These are phyloP conservation scores for Claviceps humidiphila DNA, from an alignment of 2,329 filamentous ascomycete genomes.

Conservation along the genomic window DNA sequence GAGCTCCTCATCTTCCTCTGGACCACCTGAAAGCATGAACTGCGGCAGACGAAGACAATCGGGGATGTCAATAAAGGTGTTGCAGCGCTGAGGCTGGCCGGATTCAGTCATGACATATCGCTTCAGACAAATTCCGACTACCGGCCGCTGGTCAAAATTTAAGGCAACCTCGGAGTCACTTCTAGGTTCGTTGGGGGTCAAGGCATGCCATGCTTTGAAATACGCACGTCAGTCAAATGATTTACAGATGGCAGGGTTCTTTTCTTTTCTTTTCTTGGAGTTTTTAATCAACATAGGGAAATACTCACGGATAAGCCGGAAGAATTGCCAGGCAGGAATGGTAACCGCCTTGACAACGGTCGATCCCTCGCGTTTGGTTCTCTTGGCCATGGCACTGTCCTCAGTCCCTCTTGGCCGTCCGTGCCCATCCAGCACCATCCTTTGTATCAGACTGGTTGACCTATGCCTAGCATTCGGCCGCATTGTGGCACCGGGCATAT, in stretches of 20 bases:
- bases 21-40: constrained; percentile 70
- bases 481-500: constrained; percentile 2
- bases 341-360: constrained; percentile 65
- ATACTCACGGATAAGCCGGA: constrained; percentile 70
- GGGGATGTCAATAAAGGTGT: constrained; percentile 85
- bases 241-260: neutral
- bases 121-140: constrained; percentile 87
- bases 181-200: constrained; percentile 35
- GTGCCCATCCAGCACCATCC: constrained; percentile 40
- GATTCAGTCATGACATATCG: constrained; percentile 61
- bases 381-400: constrained; percentile 27
- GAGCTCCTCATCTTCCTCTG: constrained; percentile 40
- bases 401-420: constrained; percentile 30
- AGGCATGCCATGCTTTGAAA: constrained; percentile 66
- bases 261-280: neutral
- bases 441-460: constrained; percentile 49
- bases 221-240: neutral
- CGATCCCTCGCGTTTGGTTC: constrained; percentile 31
- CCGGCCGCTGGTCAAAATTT: constrained; percentile 74
- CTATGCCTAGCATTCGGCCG: constrained; percentile 26
- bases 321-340: constrained; percentile 97
- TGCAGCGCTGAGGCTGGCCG: constrained; percentile 56
- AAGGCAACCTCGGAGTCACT: constrained; percentile 73
- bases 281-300: neutral
- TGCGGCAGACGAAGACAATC: constrained; percentile 68